phyloP scores from a whole-genome alignment of 192 early-diverging fungal genomes.

The Entomortierella chlamydospora region DNA sequence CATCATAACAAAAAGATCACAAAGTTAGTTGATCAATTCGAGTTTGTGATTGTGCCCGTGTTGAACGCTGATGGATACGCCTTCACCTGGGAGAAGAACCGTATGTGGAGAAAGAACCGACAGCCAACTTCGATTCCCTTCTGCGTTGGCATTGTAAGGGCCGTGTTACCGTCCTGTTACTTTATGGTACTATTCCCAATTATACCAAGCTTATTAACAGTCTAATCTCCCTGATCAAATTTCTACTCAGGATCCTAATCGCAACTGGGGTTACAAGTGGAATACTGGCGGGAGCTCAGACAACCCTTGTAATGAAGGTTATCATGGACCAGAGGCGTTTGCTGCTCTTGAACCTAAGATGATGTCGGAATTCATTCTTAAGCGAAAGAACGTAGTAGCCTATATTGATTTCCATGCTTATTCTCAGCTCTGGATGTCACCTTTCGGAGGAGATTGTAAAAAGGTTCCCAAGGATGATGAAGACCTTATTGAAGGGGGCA shows the following conservation, averaged over 20 bases:
- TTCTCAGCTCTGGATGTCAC: slow-evolving; percentile 66
- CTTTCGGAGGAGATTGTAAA: slow-evolving; percentile 56
- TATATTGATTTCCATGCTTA: slow-evolving; percentile 61
- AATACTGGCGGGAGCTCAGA: slow-evolving; percentile 19
- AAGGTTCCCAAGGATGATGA: slow-evolving; percentile 46
- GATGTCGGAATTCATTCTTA: slow-evolving; percentile 52
- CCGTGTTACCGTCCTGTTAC: background rate
- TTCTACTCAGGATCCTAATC: slow-evolving; percentile 36
- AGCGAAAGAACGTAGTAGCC: slow-evolving; percentile 41
- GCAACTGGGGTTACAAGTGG: slow-evolving; percentile 56
- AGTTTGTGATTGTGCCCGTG: slow-evolving; percentile 57
- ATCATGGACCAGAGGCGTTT: slow-evolving; percentile 53
- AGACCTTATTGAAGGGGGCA: slow-evolving; percentile 48
- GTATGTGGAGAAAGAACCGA: slow-evolving; percentile 64
- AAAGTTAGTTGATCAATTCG: slow-evolving; percentile 53
- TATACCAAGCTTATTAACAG: background rate
- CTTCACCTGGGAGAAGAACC: slow-evolving; percentile 53
- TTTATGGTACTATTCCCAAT: background rate
- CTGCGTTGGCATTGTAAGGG: slow-evolving; percentile 54
- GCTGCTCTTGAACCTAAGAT: slow-evolving; percentile 53
- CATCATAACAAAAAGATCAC: slow-evolving; percentile 38
- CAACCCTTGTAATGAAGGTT: slow-evolving; percentile 59
- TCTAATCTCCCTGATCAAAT: too few species aligned
- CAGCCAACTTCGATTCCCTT: slow-evolving; percentile 46
- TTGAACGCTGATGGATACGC: slow-evolving; percentile 62